Evolutionary conservation across 2,329 filamentous ascomycete species (phyloP).

Genomic region (Alternaria incomplexa): DNA sequence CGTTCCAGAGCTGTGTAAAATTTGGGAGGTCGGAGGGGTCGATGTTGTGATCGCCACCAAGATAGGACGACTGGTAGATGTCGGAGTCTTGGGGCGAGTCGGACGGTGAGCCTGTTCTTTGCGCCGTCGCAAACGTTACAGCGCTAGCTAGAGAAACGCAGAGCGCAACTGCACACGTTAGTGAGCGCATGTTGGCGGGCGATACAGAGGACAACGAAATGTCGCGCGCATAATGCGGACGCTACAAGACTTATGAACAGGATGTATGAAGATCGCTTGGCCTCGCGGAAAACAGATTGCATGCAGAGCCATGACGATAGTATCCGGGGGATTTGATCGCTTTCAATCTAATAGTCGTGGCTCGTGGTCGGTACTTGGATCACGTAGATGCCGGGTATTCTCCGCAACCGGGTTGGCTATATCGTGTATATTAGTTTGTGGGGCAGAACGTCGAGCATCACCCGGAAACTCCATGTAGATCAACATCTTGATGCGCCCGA

Average conservation of each 20-base stretch:
- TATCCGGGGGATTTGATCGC: neutral
- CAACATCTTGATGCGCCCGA: neutral
- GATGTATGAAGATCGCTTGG: neutral
- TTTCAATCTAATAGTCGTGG: neutral
- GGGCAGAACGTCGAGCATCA: conserved; percentile 1
- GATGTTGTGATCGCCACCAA: conserved; percentile 49
- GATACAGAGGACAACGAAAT: neutral
- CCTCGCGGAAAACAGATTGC: neutral
- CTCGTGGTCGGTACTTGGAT: conserved; percentile 2
- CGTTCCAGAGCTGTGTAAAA: conserved; percentile 50
- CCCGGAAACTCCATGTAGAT: neutral
- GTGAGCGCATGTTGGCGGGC: neutral
- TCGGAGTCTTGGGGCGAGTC: conserved; percentile 26
- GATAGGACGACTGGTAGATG: conserved; percentile 23
- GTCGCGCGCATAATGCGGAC: neutral
- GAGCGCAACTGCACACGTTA: neutral
- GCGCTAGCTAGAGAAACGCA: neutral
- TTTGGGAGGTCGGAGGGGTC: conserved; percentile 47
- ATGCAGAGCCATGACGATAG: neutral
- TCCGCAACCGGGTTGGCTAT: conserved; percentile 1
- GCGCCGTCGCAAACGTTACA: neutral
- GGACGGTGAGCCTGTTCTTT: conserved; percentile 13
- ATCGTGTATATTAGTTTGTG: conserved; percentile 8
- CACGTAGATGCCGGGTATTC: conserved; percentile 11
- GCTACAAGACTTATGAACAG: neutral